Evolutionary conservation across 805 yeast genomes (phyloP).

Genomic region (Wickerhamiella occidentalis): DNA sequence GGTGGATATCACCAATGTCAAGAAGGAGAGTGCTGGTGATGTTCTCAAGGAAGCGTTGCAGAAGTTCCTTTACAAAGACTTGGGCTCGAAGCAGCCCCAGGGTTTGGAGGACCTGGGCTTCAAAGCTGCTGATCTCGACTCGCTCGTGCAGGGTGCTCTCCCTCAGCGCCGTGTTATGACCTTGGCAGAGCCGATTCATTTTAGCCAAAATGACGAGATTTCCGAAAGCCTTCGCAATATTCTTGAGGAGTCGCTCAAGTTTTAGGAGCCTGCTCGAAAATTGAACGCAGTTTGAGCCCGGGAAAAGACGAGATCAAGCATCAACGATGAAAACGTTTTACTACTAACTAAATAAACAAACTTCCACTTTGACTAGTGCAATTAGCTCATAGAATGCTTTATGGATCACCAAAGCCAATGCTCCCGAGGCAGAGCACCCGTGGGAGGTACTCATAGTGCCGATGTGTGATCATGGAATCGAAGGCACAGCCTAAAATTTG

Average conservation of each 20-base stretch:
- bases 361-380: no score
- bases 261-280: neutral
- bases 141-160: constrained; percentile 30
- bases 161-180: constrained; percentile 32
- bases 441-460: no score
- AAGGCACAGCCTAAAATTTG: no score
- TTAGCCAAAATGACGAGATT: constrained; percentile 11
- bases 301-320: no score
- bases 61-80: constrained; percentile 26
- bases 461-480: no score
- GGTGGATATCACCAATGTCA: constrained; percentile 28
- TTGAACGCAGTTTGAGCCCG: no score
- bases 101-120: constrained; percentile 30
- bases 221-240: constrained; percentile 10
- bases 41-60: constrained; percentile 29
- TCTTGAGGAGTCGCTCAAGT: constrained; percentile 13
- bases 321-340: no score
- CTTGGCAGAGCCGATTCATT: constrained; percentile 20
- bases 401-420: no score
- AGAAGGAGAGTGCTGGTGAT: constrained; percentile 30
- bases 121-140: constrained; percentile 25
- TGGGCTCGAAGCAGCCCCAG: constrained; percentile 29
- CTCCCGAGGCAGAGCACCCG: no score
- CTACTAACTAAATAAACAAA: no score
- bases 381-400: no score